These are phyloP conservation scores for Kodamaea lidongshanica DNA, from an alignment of 805 yeast species.

Conservation along the genomic window DNA sequence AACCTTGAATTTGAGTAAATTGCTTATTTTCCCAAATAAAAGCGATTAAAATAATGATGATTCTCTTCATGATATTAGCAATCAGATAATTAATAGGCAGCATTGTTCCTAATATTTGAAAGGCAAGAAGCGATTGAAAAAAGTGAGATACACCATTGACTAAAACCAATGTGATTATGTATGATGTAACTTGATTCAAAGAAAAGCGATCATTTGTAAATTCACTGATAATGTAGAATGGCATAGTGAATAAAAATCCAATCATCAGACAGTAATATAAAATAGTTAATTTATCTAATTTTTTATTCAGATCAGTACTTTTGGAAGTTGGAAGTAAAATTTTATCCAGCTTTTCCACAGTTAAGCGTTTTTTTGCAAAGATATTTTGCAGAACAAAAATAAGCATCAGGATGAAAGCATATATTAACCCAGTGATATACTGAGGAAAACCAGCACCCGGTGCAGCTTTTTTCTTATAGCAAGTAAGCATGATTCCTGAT, in stretches of 20 bases:
- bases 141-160: constrained; percentile 70
- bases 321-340: constrained; percentile 19
- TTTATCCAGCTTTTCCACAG: constrained; percentile 32
- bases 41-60: constrained; percentile 62
- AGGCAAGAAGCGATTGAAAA: constrained; percentile 66
- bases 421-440: constrained; percentile 37
- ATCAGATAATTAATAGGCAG: constrained; percentile 76
- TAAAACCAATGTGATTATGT: constrained; percentile 35
- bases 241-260: constrained; percentile 63
- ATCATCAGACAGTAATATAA: constrained; percentile 63
- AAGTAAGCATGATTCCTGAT: constrained; percentile 77
- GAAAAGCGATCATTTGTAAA: constrained; percentile 23
- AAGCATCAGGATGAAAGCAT: constrained; percentile 51
- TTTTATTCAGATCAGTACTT: constrained; percentile 19
- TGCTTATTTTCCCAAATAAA: constrained; percentile 54
- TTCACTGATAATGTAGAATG: constrained; percentile 59
- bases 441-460: constrained; percentile 9
- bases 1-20: constrained; percentile 24
- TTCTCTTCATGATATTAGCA: constrained; percentile 71
- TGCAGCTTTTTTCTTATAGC: constrained; percentile 42
- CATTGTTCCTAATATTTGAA: constrained; percentile 64
- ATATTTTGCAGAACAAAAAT: constrained; percentile 76
- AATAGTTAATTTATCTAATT: constrained; percentile 66
- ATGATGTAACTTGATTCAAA: constrained; percentile 24
- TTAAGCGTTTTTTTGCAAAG: constrained; percentile 68